These are phyloP conservation scores for Alternaria angustiovoidea DNA, from an alignment of 2,329 filamentous ascomycete species.

Conservation along the genomic window DNA sequence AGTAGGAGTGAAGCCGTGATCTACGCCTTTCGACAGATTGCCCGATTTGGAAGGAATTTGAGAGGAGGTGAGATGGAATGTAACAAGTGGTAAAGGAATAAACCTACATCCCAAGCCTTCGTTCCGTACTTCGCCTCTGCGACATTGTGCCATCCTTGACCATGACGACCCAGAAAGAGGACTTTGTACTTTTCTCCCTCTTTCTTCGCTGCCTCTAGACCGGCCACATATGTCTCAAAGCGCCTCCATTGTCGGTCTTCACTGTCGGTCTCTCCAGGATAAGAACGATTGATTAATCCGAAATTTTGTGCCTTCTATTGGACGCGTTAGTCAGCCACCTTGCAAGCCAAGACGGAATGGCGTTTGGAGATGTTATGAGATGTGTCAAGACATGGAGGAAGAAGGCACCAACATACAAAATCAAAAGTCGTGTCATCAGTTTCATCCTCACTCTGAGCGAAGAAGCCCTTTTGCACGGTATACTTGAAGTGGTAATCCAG, in stretches of 20 bases:
- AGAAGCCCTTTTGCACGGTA: conserved; percentile 67
- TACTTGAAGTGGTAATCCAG: conserved; percentile 61
- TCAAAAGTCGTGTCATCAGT: conserved; percentile 68
- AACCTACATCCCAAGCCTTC: conserved; percentile 69
- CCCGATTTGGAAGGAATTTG: not conserved
- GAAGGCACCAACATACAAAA: conserved; percentile 59
- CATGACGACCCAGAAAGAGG: conserved; percentile 73
- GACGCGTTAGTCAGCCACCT: not conserved
- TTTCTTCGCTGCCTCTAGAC: conserved; percentile 58
- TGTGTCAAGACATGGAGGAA: not conserved
- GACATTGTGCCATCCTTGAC: conserved; percentile 71
- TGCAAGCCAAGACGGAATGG: no score
- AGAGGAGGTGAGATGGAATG: not conserved
- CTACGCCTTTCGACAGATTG: not conserved
- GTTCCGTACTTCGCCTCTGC: conserved; percentile 74
- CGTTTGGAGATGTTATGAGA: not conserved
- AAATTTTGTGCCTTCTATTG: conserved; percentile 58
- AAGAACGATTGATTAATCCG: conserved; percentile 69
- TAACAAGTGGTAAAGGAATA: not conserved
- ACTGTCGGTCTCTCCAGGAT: conserved; percentile 56
- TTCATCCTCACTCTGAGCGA: conserved; percentile 67
- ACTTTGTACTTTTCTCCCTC: conserved; percentile 67
- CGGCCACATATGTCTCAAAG: conserved; percentile 65
- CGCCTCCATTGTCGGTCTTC: conserved; percentile 63
- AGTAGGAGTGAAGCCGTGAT: not conserved